A percentile compares a stretch with the other conserved stretches of the same genome.
phyloP scores from a whole-genome alignment of 192 early-diverging fungal species.

The Podila epicladia region DNA sequence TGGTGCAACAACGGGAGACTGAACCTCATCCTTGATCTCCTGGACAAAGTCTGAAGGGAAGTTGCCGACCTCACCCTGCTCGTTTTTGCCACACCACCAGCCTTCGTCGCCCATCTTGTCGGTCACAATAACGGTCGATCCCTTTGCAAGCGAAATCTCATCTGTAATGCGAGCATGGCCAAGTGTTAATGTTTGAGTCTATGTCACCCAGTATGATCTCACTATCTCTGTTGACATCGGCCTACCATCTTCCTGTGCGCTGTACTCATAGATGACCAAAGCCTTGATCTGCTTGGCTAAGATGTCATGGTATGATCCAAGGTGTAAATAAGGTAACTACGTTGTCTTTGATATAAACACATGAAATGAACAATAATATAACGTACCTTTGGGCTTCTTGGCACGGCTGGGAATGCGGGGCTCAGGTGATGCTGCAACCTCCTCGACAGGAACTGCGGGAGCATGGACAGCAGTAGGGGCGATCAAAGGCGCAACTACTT shows the following conservation, averaged over 20 bases:
- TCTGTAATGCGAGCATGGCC: constrained; percentile 29
- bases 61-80: constrained; percentile 60
- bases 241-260: constrained; percentile 58
- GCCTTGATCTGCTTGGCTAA: constrained; percentile 52
- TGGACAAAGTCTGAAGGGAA: constrained; percentile 67
- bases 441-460: constrained; percentile 14
- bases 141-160: constrained; percentile 57
- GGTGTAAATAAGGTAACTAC: not conserved
- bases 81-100: constrained; percentile 66
- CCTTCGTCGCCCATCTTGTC: constrained; percentile 60
- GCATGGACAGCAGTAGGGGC: constrained; percentile 20
- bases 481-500: constrained; percentile 17
- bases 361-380: not conserved
- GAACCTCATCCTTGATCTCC: constrained; percentile 52
- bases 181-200: too few species aligned
- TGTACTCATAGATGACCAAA: constrained; percentile 58
- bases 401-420: constrained; percentile 42
- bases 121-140: constrained; percentile 54
- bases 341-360: not conserved
- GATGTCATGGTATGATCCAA: not conserved
- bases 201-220: too few species aligned
- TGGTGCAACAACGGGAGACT: constrained; percentile 11
- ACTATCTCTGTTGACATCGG: too few species aligned
- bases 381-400: constrained; percentile 43
- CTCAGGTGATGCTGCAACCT: constrained; percentile 15